These are phyloP conservation scores for Agrocybe praecox DNA, from an alignment of 768 basidiomycete species.

Conservation along the genomic window DNA sequence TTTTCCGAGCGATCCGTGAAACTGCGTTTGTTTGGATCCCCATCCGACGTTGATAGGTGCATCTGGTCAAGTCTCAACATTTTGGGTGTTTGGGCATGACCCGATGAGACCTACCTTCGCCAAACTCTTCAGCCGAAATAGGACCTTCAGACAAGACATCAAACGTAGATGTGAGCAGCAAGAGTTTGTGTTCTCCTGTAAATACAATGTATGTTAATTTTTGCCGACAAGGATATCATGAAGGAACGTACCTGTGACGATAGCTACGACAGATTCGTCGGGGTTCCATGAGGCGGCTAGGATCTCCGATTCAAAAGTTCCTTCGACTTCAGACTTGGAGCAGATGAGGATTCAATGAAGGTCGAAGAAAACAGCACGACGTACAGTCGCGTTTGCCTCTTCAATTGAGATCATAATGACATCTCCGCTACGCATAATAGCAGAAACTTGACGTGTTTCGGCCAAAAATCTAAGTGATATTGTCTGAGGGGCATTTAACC, in stretches of 20 bases:
- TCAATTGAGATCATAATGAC: constrained; percentile 70
- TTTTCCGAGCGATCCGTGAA: constrained; percentile 95
- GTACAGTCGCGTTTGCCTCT: constrained; percentile 47
- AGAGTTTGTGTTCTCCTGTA: constrained; percentile 73
- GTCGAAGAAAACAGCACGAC: constrained; percentile 17
- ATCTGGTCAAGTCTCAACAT: constrained; percentile 46
- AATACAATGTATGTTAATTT: not conserved
- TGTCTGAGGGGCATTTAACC: constrained; percentile 41
- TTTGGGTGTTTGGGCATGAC: constrained; percentile 3
- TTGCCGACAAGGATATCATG: not conserved
- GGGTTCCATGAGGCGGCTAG: constrained; percentile 87
- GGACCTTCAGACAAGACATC: constrained; percentile 84
- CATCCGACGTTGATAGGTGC: constrained; percentile 95
- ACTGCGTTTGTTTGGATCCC: constrained; percentile 97
- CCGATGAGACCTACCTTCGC: constrained; percentile 62
- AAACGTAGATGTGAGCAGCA: constrained; percentile 88
- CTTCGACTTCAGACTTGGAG: constrained; percentile 75
- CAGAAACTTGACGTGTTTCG: constrained; percentile 67
- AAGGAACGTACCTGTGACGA: constrained; percentile 68
- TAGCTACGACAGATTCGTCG: constrained; percentile 83
- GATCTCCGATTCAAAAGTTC: constrained; percentile 85
- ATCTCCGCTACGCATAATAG: constrained; percentile 80
- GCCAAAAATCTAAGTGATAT: constrained; percentile 70
- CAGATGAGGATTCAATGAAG: constrained; percentile 16
- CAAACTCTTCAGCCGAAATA: constrained; percentile 76